phyloP scores from a whole-genome alignment of 2,329 filamentous ascomycete species.

The Aspergillus alliaceus region DNA sequence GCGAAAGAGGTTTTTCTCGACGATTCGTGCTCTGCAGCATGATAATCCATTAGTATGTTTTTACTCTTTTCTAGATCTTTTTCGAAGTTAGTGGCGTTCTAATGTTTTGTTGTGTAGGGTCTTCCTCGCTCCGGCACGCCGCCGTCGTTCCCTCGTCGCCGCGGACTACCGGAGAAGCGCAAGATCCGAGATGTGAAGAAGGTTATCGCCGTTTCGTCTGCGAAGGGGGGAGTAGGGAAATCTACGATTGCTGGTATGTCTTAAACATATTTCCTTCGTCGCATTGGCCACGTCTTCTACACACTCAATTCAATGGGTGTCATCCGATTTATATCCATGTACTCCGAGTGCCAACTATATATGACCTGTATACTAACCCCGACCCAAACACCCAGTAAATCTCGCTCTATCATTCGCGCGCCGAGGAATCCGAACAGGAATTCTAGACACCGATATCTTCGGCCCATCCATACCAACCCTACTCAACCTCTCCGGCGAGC shows the following conservation, averaged over 20 bases:
- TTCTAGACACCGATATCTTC: constrained; percentile 95
- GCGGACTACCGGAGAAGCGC: constrained; percentile 76
- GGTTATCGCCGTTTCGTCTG: constrained; percentile 94
- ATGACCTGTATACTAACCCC: neutral
- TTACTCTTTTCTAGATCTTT: neutral
- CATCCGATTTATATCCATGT: neutral
- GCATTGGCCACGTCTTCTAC: neutral
- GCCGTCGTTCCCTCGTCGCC: constrained; percentile 69
- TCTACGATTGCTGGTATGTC: constrained; percentile 78
- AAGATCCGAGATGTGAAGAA: constrained; percentile 83
- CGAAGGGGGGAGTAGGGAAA: constrained; percentile 97
- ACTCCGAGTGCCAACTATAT: neutral
- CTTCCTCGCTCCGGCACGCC: constrained; percentile 74
- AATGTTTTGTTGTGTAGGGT: constrained; percentile 56
- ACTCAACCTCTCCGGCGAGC: constrained; percentile 77
- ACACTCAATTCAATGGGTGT: neutral
- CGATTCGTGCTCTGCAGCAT: constrained; percentile 60
- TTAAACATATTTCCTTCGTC: neutral
- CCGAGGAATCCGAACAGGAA: constrained; percentile 76
- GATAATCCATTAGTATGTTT: constrained; percentile 80
- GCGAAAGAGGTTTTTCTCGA: constrained; percentile 56
- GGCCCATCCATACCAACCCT: constrained; percentile 92
- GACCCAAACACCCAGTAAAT: constrained; percentile 55
- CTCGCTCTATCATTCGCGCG: constrained; percentile 83
- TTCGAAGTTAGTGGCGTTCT: neutral